Base-by-base conservation (phyloP, 768 basidiomycete species). In the Suillus occidentalis region DNA sequence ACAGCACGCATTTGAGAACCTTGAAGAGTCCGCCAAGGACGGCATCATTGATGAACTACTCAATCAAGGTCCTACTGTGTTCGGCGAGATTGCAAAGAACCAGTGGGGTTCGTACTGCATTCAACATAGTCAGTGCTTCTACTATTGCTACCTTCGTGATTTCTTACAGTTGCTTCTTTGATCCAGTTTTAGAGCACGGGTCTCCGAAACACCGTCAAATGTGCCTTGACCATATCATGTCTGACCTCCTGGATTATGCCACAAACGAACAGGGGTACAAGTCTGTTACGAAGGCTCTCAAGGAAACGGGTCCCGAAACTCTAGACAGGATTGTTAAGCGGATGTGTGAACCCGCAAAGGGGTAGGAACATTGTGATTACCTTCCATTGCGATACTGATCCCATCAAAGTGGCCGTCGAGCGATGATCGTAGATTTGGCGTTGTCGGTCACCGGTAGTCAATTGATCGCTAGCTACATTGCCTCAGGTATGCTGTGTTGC, bases 101-200 rank as follows among this genome's bases (percentile, higher is more conserved):
- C 92, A 94, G 72, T 95, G 92, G 92, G 93, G 93, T 13, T 89
- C 91, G 1, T 94, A 93, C 70, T 94, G 92, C 73, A 83, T 94
- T 34, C 91, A 93, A 69, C 92, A 93, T 64, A 92, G 92, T 93
- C 68, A 63, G 91, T 77, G 12, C 63, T 47, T 20, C 25, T 8
- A 42, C 60, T n/a, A 31, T 37, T 28, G n/a, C 39, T 14, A 65
- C 16, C 52, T 50, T 60, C 53, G 65, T 68, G 36, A 28, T 65
- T 39, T 47, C 14, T 58, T 47, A 34, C 49, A 31, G 40, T 59
- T 40, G 36, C 20, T 31, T 20, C 58, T 64, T 40, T 49, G 31
- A 49, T 53, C 8, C 60, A 94, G 92, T 94, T 67, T 82, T 95
- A 56, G 93, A 95, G 73, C 93, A 94, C 67, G 93, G 93, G 4